phyloP scores from a whole-genome alignment of 176 grass and related monocot species.

The Cenchrus purpureus region DNA sequence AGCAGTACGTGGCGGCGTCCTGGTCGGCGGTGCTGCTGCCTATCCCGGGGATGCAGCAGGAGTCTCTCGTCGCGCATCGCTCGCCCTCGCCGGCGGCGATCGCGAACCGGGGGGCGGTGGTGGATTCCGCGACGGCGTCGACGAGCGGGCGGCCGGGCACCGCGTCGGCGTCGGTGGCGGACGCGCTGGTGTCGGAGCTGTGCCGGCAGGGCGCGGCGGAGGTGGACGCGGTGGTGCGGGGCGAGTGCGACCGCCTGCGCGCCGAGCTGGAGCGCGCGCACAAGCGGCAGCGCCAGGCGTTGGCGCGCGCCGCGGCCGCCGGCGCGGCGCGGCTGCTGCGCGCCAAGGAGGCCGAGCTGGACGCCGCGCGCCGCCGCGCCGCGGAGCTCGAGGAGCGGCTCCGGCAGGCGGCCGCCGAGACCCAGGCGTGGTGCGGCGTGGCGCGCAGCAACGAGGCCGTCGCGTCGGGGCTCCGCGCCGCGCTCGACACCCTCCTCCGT shows the following conservation, averaged over 20 bases:
- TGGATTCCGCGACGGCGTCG: conserved; percentile 41
- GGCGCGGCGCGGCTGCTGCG: background rate
- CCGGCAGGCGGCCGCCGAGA: conserved; percentile 44
- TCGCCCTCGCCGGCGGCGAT: background rate
- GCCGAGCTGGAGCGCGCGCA: conserved; percentile 35
- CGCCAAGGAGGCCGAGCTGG: conserved; percentile 52
- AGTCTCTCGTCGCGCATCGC: background rate
- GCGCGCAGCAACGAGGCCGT: conserved; percentile 56
- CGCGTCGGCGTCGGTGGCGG: background rate
- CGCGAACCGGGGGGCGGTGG: background rate
- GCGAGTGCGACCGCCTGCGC: conserved; percentile 50
- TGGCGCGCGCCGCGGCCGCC: conserved; percentile 10
- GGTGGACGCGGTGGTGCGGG: conserved; percentile 48
- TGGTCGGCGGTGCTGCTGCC: background rate
- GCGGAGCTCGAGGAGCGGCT: conserved; percentile 58
- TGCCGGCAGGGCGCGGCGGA: conserved; percentile 39
- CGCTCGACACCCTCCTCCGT: conserved; percentile 44
- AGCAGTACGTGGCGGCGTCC: background rate
- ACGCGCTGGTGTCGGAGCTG: conserved; percentile 23
- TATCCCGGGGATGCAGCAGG: background rate
- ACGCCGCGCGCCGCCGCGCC: conserved; percentile 16
- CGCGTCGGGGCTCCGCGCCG: conserved; percentile 43
- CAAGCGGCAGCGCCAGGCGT: conserved; percentile 48
- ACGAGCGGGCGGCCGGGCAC: conserved; percentile 42
- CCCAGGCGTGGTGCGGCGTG: conserved; percentile 49